Percentiles rank a stretch among this genome's conserved stretches.
Conservation (phyloP, 176 grass and related monocot species). For the Rhynchospora breviuscula region DNA sequence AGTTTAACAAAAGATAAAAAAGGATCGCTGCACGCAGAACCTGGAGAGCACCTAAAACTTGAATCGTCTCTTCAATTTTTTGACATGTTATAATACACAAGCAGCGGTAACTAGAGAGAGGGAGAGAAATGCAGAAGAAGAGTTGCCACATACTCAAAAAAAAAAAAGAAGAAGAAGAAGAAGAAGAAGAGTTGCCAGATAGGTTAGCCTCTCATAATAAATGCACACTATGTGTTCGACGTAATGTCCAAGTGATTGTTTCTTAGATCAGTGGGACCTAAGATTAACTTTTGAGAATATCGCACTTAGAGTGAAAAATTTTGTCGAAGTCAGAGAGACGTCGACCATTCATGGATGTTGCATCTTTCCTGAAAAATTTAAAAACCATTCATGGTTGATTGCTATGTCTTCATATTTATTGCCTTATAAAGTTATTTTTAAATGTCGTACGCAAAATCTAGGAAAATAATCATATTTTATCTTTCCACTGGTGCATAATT, state of each 20-base stretch:
- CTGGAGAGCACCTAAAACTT: neutral
- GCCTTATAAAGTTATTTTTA: neutral
- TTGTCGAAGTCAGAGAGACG: neutral
- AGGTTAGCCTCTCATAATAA: neutral
- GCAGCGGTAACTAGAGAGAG: neutral
- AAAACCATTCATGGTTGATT: neutral
- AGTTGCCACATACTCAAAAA: neutral
- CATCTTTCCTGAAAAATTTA: neutral
- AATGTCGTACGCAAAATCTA: neutral
- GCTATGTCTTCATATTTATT: neutral
- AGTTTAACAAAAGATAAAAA: too few relatives aligned
- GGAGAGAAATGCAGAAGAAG: neutral
- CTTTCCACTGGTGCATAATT: neutral
- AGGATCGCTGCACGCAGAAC: neutral
- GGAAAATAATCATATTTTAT: neutral
- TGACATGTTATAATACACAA: neutral
- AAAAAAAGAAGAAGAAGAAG: neutral
- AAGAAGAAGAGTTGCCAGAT: neutral
- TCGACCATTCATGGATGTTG: neutral
- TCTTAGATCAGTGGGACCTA: neutral
- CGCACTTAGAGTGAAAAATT: neutral
- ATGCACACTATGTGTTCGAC: neutral
- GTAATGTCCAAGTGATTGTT: neutral
- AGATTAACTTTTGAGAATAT: neutral
- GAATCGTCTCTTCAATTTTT: neutral